Conservation (phyloP, 169 alveolate genomes). For the Babesia ovata region DNA sequence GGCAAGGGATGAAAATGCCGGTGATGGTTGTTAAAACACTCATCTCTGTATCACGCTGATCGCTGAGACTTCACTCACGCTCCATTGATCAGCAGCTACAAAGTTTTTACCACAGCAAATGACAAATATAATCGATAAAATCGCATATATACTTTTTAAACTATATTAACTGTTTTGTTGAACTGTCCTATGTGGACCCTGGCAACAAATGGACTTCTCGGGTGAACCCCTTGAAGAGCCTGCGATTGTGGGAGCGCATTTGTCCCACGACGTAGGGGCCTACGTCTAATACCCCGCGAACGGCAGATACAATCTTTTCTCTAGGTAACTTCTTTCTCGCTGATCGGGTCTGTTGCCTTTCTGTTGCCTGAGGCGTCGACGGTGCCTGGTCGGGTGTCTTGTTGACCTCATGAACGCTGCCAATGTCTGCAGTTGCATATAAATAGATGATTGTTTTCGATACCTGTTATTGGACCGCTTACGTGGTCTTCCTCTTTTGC, state of each 20-base stretch:
- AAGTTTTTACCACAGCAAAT: too few relatives aligned
- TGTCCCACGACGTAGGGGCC: slow-evolving; percentile 16
- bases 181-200: slow-evolving; percentile 14
- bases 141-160: too few relatives aligned
- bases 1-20: slow-evolving; percentile 47
- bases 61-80: too few relatives aligned
- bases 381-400: background rate
- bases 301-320: background rate
- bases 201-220: slow-evolving; percentile 30
- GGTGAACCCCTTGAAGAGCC: slow-evolving; percentile 39
- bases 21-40: too few relatives aligned
- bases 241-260: background rate
- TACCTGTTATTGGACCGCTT: slow-evolving; percentile 36
- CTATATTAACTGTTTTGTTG: background rate
- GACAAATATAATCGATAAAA: too few relatives aligned
- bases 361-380: background rate
- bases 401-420: background rate
- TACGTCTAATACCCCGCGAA: background rate
- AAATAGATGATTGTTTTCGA: background rate
- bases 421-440: background rate
- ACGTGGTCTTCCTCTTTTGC: slow-evolving; percentile 2
- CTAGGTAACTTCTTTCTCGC: slow-evolving; percentile 3
- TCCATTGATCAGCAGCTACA: too few relatives aligned
- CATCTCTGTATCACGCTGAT: too few relatives aligned
- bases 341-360: background rate